Conservation (phyloP, 2,329 filamentous ascomycete species). For the Coniochaeta hoffmannii region DNA sequence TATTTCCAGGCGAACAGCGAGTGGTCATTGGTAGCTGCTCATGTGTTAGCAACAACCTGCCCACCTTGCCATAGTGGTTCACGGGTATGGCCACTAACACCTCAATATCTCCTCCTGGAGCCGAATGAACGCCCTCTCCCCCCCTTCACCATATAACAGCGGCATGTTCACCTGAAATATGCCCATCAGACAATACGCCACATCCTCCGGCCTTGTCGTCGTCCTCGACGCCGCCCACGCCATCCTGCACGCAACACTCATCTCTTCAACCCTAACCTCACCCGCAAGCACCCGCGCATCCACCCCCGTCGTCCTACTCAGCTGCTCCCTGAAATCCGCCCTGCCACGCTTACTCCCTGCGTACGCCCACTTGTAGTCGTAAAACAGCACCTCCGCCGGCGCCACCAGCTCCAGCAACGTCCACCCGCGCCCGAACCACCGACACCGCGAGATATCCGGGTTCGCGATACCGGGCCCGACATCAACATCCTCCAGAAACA, state of each 20-base stretch:
- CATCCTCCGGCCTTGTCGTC: slow-evolving; percentile 7
- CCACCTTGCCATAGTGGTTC: neutral
- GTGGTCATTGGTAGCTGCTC: neutral
- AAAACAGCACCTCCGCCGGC: neutral
- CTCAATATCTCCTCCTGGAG: slow-evolving; percentile 9
- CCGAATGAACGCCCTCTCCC: slow-evolving; percentile 3
- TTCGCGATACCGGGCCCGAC: neutral
- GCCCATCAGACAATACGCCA: slow-evolving; percentile 9
- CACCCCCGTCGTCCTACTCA: neutral
- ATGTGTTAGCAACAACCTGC: neutral
- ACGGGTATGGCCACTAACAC: neutral
- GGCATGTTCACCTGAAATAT: slow-evolving; percentile 7
- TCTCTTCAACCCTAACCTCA: neutral
- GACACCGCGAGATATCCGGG: neutral
- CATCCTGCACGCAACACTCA: slow-evolving; percentile 9
- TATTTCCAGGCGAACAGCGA: neutral
- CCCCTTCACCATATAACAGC: slow-evolving; percentile 6
- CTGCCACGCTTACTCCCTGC: neutral
- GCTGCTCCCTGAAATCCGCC: neutral
- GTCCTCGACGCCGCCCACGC: slow-evolving; percentile 6
- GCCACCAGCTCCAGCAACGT: neutral
- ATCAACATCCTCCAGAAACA: slow-evolving; percentile 13
- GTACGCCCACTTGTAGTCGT: neutral
- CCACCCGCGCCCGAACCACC: slow-evolving; percentile 1
- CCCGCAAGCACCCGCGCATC: neutral